Base-by-base conservation (phyloP, 148 eudicot genomes). In the Suaeda aralocaspica region DNA sequence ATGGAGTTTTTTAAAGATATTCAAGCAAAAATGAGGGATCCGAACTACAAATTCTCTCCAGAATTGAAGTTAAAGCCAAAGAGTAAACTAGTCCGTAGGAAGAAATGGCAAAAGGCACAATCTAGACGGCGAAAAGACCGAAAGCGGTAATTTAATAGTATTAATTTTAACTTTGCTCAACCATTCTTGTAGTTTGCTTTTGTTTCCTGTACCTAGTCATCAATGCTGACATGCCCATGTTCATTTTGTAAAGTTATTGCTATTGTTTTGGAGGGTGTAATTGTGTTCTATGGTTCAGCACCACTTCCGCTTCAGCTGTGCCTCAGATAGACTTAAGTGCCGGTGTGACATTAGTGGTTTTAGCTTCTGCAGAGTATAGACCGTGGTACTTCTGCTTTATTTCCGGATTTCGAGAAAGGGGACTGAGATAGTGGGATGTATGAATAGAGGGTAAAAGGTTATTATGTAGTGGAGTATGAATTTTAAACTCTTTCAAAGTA, bases 11-110 rank as follows among this genome's bases (percentile, higher is more conserved):
- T 94, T 68, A 91, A 91, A 87, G 99, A 91, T 30, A 89, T 94
- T 68, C 99, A 94, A 79, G 92, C 89, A 16, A 82, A 82, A 15
- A 94, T 94, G 99, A 84, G 99, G 68, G 99, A 89, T 80, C 96
- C 97, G 10, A 91, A 87, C 71, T 94, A 86, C 58, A 86, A 87
- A 69, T 94, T 81, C 61, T 86, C 97, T 28, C 97, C 96, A 3
- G 96, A 91, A 76, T 39, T 94, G 75, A 94, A 91, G 79, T 74
- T 94, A 62, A 94, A 89, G 78, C 99, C 97, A 12, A 94, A 94
- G 81, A 94, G 90, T 83, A 91, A 90, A 74, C 49, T 89, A 24
- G 91, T 94, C n/a, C 79, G 79, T 0, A 84, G 78, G 66, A 89
- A 87, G 82, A 91, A 89, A 81, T 94, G 85, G 87, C 93, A 89